Base-by-base conservation (phyloP, 148 eudicot species). In the Tetragonia tetragonoides region DNA sequence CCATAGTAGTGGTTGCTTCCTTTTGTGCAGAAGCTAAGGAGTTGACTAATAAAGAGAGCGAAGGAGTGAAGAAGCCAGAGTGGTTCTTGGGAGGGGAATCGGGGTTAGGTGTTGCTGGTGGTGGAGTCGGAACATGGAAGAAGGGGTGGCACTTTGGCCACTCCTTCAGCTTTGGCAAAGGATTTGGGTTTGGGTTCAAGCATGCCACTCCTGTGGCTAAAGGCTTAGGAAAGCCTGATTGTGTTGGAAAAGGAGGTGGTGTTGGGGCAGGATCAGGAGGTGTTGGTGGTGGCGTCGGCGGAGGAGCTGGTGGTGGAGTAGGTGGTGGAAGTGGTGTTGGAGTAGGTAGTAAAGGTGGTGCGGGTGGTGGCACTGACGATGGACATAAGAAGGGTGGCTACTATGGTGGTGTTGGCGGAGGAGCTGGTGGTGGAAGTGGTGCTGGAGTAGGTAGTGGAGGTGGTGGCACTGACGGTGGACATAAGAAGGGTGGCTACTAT, bases 131-230 rank as follows among this genome's bases (percentile, higher is more conserved):
- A 41, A 77, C 77, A 15, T 79, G 81, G 81, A 73, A 79, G 11
- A 79, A 79, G 34, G 77, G 73, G 60, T 79, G 82, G 82, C 73
- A 68, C 12, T 66, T 63, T 65, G 81, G 81, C 20, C 74, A 79
- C 7, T 77, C 73, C 18, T 77, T 68, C 68, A 68, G 81, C 41
- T 59, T 78, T 78, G 81, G 81, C 2, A 60, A 60, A 44, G 81
- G 81, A 28, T 21, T 51, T 17, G 81, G 81, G 39, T 51, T 71
- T 78, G 80, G 80, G 3, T 10, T 70, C 46, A 68, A 60, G 40
- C 40, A 56, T 64, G 49, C 39, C 40, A 34, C 6, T 28, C 70
- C 67, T 53, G 63, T 64, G 23, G 49, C 67, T 66, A 64, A 64
- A 76, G 37, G 70, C 69, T 75, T 75, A 64, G 71, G 78, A 2